Base-by-base conservation (phyloP, 805 yeast genomes). In the Hanseniaspora thailandica region DNA sequence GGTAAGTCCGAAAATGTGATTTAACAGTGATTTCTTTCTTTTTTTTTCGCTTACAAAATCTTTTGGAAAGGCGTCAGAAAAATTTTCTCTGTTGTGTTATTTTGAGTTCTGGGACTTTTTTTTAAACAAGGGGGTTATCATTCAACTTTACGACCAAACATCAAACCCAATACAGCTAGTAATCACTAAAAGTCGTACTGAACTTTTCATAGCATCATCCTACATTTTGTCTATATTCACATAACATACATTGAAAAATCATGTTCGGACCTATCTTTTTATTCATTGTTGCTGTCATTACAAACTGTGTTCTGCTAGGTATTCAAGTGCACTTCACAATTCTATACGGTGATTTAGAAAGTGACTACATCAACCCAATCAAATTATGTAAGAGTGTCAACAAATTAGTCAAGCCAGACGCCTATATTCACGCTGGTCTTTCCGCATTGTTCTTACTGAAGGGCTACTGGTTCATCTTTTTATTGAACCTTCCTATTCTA, bases 321-420 rank as follows among this genome's bases (percentile, higher is more conserved):
- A 74, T 85, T 38, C 97, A 89, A 72, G 97, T 89, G 54, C 93
- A 85, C 69, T 89, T 89, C 77, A 87, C 96, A 47, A 88, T 89
- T 70, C 81, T 88, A 83, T 90, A 85, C 74, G 85, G 95, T 59
- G 97, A 89, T 70, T 76, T 89, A 68, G 97, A 86, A 70, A 82
- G 89, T 64, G 98, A 93, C 69, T 93, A 90, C 75, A 89, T 90
- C 72, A 93, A 90, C 69, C 97, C 97, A 55, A 87, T 90, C 66
- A 97, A 90, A 71, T 76, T 93, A 62, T 93, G 98, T 72, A 86
- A 86, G 72, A 83, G 86, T 64, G 78, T 93, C 66, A 93, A 93
- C 75, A 81, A 84, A 61, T 81, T 86, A 71, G 81, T 90, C 61
- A 73, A 84, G 39, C 97, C 97, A 47, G 97, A 93, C 70, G 96